phyloP scores from a whole-genome alignment of 257 asterid species.

The Solanum neorickii region DNA sequence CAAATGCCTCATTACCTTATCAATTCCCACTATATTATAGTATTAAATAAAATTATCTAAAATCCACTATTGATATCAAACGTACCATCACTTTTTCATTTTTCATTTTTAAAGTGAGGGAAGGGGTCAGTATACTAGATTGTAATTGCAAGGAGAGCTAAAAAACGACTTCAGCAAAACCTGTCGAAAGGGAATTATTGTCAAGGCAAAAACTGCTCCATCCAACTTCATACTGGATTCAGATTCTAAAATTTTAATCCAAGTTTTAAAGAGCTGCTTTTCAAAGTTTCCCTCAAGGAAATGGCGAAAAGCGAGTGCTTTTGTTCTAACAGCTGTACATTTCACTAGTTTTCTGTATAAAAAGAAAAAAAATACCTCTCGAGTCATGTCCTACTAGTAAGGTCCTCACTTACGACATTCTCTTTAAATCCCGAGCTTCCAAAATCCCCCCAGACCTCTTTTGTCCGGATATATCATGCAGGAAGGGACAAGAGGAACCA shows the following conservation, averaged over 20 bases:
- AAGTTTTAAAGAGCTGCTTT: not conserved
- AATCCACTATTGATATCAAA: not conserved
- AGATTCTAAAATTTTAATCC: not conserved
- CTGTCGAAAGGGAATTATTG: not conserved
- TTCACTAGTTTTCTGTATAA: not conserved
- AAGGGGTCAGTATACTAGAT: not conserved
- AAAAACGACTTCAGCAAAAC: not conserved
- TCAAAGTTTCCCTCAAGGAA: not conserved
- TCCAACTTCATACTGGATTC: not conserved
- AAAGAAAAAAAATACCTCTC: not conserved
- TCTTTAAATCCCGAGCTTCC: constrained; percentile 16
- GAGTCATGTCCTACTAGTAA: not conserved
- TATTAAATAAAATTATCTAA: not conserved
- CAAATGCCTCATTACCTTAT: not conserved
- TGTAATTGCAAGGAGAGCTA: not conserved
- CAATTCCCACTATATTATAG: not conserved
- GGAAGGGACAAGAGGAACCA: constrained; percentile 20
- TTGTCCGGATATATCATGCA: constrained; percentile 9
- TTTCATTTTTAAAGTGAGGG: not conserved
- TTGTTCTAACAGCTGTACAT: not conserved
- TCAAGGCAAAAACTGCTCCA: not conserved
- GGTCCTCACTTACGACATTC: constrained; percentile 3
- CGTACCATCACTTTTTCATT: not conserved
- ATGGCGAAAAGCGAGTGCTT: not conserved
- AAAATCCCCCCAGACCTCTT: not conserved